Conservation (phyloP, 208 protist genomes). For the Crithidia acanthocephali region DNA sequence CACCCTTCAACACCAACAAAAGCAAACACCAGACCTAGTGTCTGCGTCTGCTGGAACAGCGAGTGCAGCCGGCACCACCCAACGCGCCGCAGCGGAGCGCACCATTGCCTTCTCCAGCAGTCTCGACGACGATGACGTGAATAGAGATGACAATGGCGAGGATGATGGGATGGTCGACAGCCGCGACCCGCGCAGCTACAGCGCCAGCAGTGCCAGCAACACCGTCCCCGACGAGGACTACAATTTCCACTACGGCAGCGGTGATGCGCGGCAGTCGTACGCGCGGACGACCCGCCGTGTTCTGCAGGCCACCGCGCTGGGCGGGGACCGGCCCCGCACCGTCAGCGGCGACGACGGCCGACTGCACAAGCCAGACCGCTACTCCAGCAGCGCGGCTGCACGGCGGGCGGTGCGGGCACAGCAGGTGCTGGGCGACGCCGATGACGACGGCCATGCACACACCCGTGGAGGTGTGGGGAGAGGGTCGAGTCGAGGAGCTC, state of each 20-base stretch:
- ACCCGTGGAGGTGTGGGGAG: not conserved
- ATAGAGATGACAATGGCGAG: not conserved
- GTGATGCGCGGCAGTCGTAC: slow-evolving; percentile 3
- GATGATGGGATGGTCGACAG: slow-evolving; percentile 22
- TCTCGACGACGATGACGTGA: not conserved
- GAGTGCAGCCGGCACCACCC: not conserved
- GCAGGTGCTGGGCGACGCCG: slow-evolving; percentile 7
- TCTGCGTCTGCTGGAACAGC: not conserved
- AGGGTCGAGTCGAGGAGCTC: not conserved
- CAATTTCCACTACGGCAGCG: slow-evolving; percentile 6
- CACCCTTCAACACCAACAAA: slow-evolving; percentile 2
- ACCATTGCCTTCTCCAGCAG: not conserved
- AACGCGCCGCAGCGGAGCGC: not conserved
- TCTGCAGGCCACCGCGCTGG: not conserved
- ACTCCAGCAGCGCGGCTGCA: slow-evolving; percentile 17
- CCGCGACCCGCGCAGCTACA: slow-evolving; percentile 4
- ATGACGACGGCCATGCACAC: not conserved
- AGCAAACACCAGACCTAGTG: not conserved
- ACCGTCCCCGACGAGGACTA: not conserved
- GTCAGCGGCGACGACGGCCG: slow-evolving; percentile 5
- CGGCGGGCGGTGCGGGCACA: slow-evolving; percentile 8
- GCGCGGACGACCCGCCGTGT: slow-evolving; percentile 5
- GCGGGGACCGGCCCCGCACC: not conserved
- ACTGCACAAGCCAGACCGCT: slow-evolving; percentile 29
- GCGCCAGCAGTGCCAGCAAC: slow-evolving; percentile 4